A percentile compares a stretch with the other conserved stretches of the same genome.
These are phyloP conservation scores for Plasmopara muralis DNA, from an alignment of 352 stramenopile genomes.

Conservation along the genomic window DNA sequence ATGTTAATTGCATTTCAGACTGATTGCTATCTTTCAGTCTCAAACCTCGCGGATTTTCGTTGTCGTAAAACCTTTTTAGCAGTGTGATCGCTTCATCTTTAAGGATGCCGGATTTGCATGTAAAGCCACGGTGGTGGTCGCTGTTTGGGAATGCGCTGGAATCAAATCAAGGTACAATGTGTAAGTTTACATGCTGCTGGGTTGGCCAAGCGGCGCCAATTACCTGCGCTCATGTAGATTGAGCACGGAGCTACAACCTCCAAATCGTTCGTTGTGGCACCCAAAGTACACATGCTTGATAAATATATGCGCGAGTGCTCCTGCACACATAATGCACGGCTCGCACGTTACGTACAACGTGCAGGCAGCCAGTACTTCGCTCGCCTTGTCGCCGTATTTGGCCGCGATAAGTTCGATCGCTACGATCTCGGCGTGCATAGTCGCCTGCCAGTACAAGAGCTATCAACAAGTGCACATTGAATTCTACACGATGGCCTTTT, in stretches of 20 bases:
- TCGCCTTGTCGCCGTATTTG: conserved; percentile 32
- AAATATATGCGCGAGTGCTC: conserved; percentile 69
- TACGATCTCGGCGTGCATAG: conserved; percentile 88
- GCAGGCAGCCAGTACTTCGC: conserved; percentile 44
- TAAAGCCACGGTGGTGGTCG: conserved; percentile 49
- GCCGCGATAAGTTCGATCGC: conserved; percentile 78
- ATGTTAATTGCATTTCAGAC: conserved; percentile 2
- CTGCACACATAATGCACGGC: conserved; percentile 93
- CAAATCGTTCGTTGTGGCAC: conserved; percentile 91
- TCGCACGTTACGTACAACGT: conserved; percentile 89
- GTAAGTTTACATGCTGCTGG: neutral
- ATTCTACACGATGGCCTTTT: neutral
- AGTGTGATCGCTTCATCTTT: conserved; percentile 80
- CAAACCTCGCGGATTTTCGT: conserved; percentile 80
- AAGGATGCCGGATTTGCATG: conserved; percentile 60
- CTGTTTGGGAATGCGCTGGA: conserved; percentile 38
- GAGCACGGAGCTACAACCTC: conserved; percentile 88
- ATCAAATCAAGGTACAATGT: conserved; percentile 1
- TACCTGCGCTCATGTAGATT: conserved; percentile 67
- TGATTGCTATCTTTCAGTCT: neutral
- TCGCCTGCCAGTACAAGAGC: conserved; percentile 41
- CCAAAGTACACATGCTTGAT: conserved; percentile 85
- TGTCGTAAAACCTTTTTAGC: conserved; percentile 86
- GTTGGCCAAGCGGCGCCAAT: neutral
- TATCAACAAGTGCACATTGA: neutral